Base-by-base conservation (phyloP, 768 basidiomycete species). In the Tylopilus vinaceipallidus region DNA sequence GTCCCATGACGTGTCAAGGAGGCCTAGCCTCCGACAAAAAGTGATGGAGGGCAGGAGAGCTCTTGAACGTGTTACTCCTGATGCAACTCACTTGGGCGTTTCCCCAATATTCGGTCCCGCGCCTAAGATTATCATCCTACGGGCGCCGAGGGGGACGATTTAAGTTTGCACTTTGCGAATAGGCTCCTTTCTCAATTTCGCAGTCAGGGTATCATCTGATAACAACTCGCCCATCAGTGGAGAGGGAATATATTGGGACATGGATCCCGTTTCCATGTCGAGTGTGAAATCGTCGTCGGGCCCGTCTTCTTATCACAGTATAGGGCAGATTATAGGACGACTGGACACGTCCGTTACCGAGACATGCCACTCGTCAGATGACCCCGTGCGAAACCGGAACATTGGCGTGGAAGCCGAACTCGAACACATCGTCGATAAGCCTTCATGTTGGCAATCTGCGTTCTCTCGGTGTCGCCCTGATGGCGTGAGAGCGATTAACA, bases 71-170 rank as follows among this genome's bases (percentile, higher is more conserved):
- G 42, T 13, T n/a, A 29, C 24, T 16, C 39, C 13, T 19, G 37
- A 47, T 52, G 23, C 32, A 42, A 42, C 16, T 11, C 34, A 29
- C 26, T 13, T n/a, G 17, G 32, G 13, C 33, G 17, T 3, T 41
- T 47, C 22, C 37, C 22, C 29, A 42, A 39, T 44, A 36, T 14
- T 50, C 40, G 45, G 46, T 45, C 34, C 50, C 45, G 48, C 37
- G 39, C 35, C 22, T 30, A 19, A 7, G 26, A 29, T 52, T 13
- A 12, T n/a, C 4, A 10, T 30, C 17, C 13, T 17, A 6, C 47
- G 47, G 38, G 19, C 6, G 22, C 56, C 42, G 42, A 42, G 35
- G 10, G 36, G 20, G 47, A 32, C 26, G 23, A 36, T 43, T 52
- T 32, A 38, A 45, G 55, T 32, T 26, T 1, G 23, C 34, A 9